Evolutionary conservation across 495 filamentous ascomycete species (phyloP).

Genomic region (Annulohypoxylon maeteangense): DNA sequence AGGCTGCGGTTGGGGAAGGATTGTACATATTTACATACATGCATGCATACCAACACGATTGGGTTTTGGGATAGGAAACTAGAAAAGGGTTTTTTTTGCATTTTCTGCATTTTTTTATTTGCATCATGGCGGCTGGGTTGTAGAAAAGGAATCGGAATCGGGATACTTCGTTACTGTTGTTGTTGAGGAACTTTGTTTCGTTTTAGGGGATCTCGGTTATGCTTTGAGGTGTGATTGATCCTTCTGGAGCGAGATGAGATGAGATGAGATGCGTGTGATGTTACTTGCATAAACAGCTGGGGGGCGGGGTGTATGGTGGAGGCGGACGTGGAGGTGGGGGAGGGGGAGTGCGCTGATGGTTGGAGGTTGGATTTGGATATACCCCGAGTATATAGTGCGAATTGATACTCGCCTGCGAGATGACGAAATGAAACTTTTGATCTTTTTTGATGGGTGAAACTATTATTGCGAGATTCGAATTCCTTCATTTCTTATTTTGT

Average conservation of each 20-base stretch:
- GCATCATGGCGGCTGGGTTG: neutral
- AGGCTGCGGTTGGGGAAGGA: neutral
- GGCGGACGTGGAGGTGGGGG: neutral
- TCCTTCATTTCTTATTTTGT: too few relatives aligned
- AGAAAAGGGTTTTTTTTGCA: neutral
- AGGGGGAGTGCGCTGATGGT: neutral
- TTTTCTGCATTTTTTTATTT: neutral
- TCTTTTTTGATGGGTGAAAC: slow-evolving; percentile 4
- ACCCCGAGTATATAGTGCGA: slow-evolving; percentile 5
- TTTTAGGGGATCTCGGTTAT: neutral
- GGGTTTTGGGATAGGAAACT: neutral
- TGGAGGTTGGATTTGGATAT: too few relatives aligned
- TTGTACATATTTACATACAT: neutral
- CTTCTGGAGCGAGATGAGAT: neutral
- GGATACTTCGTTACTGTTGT: neutral
- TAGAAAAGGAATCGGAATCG: neutral
- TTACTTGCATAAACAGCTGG: neutral
- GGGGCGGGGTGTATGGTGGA: too few relatives aligned
- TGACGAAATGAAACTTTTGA: neutral
- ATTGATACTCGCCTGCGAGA: neutral
- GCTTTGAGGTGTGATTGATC: neutral
- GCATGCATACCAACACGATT: neutral
- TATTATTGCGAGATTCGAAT: neutral
- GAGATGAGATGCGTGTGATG: slow-evolving; percentile 12
- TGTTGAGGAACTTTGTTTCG: neutral